Conservation (phyloP, 176 grass and related monocot species). For the Luzula sylvatica region DNA sequence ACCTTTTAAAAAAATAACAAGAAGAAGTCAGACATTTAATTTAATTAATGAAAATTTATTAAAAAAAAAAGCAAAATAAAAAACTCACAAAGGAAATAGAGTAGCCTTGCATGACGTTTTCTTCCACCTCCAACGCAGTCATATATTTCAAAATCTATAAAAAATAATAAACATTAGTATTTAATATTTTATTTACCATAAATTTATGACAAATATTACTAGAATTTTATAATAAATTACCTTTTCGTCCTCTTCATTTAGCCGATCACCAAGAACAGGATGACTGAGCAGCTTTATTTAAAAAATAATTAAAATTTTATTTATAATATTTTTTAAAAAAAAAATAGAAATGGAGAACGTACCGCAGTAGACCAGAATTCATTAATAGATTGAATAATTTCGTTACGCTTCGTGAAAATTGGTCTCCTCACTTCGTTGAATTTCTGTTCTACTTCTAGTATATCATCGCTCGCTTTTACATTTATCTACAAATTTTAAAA, state of each 20-base stretch:
- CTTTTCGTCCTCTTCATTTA: constrained; percentile 91
- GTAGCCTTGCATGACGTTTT: constrained; percentile 82
- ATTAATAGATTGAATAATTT: constrained; percentile 73
- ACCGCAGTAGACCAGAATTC: constrained; percentile 95
- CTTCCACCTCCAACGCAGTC: constrained; percentile 75
- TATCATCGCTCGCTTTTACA: constrained; percentile 84
- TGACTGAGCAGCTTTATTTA: constrained; percentile 73
- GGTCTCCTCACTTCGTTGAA: constrained; percentile 92
- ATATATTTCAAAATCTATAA: constrained; percentile 82
- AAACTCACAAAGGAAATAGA: constrained; percentile 72
- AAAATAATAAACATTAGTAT: constrained; percentile 11
- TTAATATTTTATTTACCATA: background rate
- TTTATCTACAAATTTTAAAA: constrained; percentile 53
- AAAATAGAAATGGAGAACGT: constrained; percentile 8
- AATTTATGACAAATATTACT: constrained; percentile 6
- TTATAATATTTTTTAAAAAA: background rate
- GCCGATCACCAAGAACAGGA: constrained; percentile 73
- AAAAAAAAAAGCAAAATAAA: background rate
- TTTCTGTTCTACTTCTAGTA: constrained; percentile 88
- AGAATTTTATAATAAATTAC: constrained; percentile 22
- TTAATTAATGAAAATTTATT: constrained; percentile 1
- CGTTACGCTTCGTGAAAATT: constrained; percentile 59
- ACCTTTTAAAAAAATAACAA: constrained; percentile 37
- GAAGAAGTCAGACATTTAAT: constrained; percentile 11
- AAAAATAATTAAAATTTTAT: constrained; percentile 4